Percentiles rank a stretch among this genome's conserved stretches.
Evolutionary conservation across 495 filamentous ascomycete species (phyloP).

Genomic region (Jackrogersella multiformis): DNA sequence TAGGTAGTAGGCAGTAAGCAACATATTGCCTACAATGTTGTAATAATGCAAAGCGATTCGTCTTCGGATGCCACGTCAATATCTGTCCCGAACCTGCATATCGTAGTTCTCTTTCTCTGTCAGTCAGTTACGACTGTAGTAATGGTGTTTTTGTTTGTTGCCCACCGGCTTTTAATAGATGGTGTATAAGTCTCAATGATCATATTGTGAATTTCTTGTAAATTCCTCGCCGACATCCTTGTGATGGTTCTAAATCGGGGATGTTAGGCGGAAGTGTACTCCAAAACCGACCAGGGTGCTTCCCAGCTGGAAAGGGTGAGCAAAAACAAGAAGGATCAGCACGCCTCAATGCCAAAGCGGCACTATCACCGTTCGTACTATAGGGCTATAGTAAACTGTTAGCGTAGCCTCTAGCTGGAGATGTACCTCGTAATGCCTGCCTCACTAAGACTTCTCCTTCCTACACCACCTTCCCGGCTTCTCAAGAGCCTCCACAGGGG

Average conservation of each 20-base stretch:
- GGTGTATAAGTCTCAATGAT: no score
- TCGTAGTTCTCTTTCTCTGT: neutral
- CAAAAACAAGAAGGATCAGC: constrained; percentile 33
- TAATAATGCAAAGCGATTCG: neutral
- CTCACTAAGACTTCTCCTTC: neutral
- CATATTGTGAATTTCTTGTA: constrained; percentile 21
- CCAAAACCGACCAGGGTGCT: constrained; percentile 14
- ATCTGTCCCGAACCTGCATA: constrained; percentile 29
- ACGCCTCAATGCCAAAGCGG: constrained; percentile 23
- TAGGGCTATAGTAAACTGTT: constrained; percentile 21
- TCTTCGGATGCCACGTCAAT: constrained; percentile 26
- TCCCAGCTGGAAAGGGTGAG: constrained; percentile 28
- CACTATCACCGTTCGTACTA: constrained; percentile 18
- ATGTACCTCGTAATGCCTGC: neutral
- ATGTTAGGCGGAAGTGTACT: constrained; percentile 13
- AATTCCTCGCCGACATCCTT: constrained; percentile 37
- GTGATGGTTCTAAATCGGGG: constrained; percentile 19
- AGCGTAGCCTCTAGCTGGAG: constrained; percentile 10
- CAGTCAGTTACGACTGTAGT: no score
- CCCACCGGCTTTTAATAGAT: no score
- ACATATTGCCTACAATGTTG: no score
- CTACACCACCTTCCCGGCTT: neutral
- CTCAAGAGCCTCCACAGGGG: constrained; percentile 38
- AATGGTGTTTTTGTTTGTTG: neutral
- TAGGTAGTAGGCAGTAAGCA: constrained; percentile 5